phyloP scores from a whole-genome alignment of 1,139 yeast species.

The Nakaseomyces bracarensis region DNA sequence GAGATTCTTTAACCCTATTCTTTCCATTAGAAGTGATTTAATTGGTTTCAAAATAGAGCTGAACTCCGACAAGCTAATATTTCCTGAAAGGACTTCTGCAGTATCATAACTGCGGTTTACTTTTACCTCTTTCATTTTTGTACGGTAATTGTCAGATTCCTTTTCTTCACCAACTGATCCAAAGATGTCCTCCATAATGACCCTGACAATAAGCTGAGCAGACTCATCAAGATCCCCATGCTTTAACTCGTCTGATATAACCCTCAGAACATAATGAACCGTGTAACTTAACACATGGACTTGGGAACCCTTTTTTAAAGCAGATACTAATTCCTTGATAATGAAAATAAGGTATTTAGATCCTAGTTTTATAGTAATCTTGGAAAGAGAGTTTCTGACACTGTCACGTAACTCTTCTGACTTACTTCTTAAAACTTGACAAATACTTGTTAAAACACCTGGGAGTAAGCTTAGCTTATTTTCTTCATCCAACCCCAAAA shows the following conservation, averaged over 20 bases:
- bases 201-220: slow-evolving; percentile 50
- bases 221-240: slow-evolving; percentile 76
- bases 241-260: slow-evolving; percentile 39
- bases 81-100: slow-evolving; percentile 65
- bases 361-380: slow-evolving; percentile 59
- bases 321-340: slow-evolving; percentile 66
- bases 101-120: slow-evolving; percentile 84
- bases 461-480: slow-evolving; percentile 57
- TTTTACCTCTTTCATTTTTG: slow-evolving; percentile 85
- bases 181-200: slow-evolving; percentile 86
- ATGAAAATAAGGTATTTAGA: slow-evolving; percentile 66
- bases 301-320: slow-evolving; percentile 85
- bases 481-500: slow-evolving; percentile 54
- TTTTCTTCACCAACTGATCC: slow-evolving; percentile 93
- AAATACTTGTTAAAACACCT: slow-evolving; percentile 71
- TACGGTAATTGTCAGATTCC: slow-evolving; percentile 85
- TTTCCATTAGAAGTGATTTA: slow-evolving; percentile 53
- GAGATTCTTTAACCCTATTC: slow-evolving; percentile 59
- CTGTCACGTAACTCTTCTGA: slow-evolving; percentile 86
- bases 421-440: slow-evolving; percentile 81
- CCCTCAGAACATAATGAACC: slow-evolving; percentile 60
- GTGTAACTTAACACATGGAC: slow-evolving; percentile 88
- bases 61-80: slow-evolving; percentile 54
- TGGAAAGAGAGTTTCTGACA: slow-evolving; percentile 67
- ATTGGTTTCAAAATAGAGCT: slow-evolving; percentile 62